Evolutionary conservation across 768 basidiomycete genomes (phyloP).

Genomic region (Mycena polygramma): DNA sequence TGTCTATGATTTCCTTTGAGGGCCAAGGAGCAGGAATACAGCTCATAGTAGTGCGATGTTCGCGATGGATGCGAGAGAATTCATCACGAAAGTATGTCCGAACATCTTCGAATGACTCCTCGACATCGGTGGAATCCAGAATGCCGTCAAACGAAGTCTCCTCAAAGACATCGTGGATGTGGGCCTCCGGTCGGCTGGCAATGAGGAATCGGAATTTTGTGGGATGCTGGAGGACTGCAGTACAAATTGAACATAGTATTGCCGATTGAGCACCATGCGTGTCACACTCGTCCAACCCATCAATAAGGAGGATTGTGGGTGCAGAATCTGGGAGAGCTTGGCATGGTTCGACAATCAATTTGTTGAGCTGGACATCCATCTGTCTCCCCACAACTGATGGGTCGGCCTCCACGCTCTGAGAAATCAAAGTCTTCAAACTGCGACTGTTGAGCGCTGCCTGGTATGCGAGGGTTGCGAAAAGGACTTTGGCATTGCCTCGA

Average conservation of each 20-base stretch:
- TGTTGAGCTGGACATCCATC: background rate
- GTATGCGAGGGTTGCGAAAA: constrained; percentile 3
- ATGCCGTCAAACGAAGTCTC: background rate
- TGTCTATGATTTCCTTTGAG: too few relatives aligned
- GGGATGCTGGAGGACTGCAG: background rate
- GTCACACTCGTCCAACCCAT: background rate
- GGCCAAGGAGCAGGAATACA: too few relatives aligned
- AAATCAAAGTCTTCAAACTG: background rate
- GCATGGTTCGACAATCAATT: constrained; percentile 1
- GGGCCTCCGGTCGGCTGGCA: constrained; percentile 2
- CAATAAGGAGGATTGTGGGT: too few relatives aligned
- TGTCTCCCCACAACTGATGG: background rate
- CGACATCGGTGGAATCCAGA: too few relatives aligned
- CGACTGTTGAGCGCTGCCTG: background rate
- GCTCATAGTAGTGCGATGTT: too few relatives aligned
- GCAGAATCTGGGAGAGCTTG: too few relatives aligned
- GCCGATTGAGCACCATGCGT: background rate
- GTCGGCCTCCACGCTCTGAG: background rate
- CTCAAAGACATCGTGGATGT: background rate
- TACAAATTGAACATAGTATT: background rate
- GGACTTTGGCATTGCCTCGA: background rate
- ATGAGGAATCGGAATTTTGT: background rate
- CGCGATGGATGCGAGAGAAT: too few relatives aligned
- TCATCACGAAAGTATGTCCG: too few relatives aligned
- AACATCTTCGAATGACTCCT: too few relatives aligned